Evolutionary conservation across 2,329 filamentous ascomycete species (phyloP), one percentile per base, ranked within the genome.

Genomic region (Sclerotinia nivalis): DNA sequence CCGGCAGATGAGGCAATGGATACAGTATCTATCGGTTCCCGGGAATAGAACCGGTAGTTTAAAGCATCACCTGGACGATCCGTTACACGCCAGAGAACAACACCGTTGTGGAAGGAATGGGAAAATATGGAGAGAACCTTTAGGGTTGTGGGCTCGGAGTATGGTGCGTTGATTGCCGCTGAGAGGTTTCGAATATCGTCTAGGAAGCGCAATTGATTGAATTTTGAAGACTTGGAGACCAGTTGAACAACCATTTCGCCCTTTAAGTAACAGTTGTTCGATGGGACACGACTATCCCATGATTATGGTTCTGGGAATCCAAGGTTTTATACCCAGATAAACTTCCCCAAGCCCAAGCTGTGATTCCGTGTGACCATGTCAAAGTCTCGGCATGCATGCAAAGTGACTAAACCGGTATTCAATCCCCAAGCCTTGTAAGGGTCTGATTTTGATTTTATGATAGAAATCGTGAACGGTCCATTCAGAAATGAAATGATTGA

Each of bases 41-140:
- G 50, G 9, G 47, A 55, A 45, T 67, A 68, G 9, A 68, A 70
- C 3, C 68, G 64, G 20, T 67, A 68, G 45, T 70, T 70, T 45
- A 70, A 20, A 58, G 47, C 52, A 50, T 65, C 58, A 22, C 50
- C 58, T 10, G 28, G 22, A n/a, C 67, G 67, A 50, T 69, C 45
- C 13, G 59, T 69, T 20, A 9, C 31, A 37, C 59, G 67, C 56
- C 56, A 69, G n/a, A 69, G 22, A 9, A 69, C 58, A 49, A 50
- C 67, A 49, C 43, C 43, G 7, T 50, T 45, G 25, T 43, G 40
- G 22, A 69, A 69, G 4, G 40, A 61, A n/a, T 49, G 18, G 12
- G 59, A 61, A 25, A 49, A 61, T 18, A n/a, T 28, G 9, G 59
- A 61, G 28, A 61, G 59, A 25, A 49, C 3, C 1, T 49, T 34